Conservation (phyloP, 176 grass and related monocot species). For the Miscanthus lutarioriparius region DNA sequence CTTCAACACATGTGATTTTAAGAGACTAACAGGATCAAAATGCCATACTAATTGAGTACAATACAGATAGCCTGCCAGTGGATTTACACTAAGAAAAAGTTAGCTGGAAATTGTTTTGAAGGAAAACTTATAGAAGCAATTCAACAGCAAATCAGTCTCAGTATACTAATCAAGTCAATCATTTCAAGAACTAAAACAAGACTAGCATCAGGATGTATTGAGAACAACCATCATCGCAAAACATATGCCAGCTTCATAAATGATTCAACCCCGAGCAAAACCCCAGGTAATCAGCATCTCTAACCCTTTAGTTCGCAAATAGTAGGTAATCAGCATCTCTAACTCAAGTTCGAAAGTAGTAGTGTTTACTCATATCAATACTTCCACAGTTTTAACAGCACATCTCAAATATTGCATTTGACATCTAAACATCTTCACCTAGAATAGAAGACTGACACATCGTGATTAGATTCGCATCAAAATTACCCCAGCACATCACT, state of each 20-base stretch:
- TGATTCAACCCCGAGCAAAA: neutral
- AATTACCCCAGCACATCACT: neutral
- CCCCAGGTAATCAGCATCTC: neutral
- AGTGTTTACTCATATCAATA: neutral
- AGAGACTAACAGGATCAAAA: neutral
- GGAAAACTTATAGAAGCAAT: neutral
- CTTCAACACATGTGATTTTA: accelerated
- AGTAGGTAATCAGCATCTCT: too few species aligned
- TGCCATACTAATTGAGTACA: neutral
- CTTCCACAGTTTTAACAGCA: neutral
- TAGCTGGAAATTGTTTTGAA: neutral
- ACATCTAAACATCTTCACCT: neutral
- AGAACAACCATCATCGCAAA: neutral
- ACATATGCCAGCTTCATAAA: neutral
- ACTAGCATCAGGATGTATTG: neutral
- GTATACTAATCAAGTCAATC: neutral
- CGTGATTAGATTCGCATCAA: neutral
- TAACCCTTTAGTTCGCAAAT: too few species aligned
- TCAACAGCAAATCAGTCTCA: neutral
- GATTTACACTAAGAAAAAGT: neutral
- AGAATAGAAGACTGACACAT: neutral
- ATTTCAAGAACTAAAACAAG: neutral
- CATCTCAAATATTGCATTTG: neutral
- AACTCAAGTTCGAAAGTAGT: neutral
- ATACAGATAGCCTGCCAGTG: neutral